A percentile compares a stretch with the other conserved stretches of the same genome.
These are phyloP conservation scores for Pinus tabuliformis DNA, from an alignment of 75 land plant species.

Conservation along the genomic window DNA sequence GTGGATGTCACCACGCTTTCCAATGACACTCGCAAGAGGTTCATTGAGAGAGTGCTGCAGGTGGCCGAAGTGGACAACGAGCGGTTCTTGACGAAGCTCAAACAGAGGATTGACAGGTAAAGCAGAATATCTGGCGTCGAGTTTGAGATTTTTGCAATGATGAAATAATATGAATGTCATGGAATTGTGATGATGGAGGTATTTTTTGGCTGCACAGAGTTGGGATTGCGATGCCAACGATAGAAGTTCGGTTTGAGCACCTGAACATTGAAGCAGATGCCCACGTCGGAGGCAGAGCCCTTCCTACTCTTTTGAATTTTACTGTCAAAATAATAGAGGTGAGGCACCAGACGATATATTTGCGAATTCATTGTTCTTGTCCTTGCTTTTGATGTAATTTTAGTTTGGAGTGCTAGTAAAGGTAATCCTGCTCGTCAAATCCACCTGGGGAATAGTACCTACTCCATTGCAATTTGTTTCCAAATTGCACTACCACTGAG, in stretches of 20 bases:
- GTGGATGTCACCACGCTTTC: conserved; percentile 43
- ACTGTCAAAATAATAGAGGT: conserved; percentile 41
- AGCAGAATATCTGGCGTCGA: not conserved
- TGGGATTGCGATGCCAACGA: conserved; percentile 67
- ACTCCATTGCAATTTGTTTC: not conserved
- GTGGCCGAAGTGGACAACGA: conserved; percentile 35
- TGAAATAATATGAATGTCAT: not conserved
- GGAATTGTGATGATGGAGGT: not conserved
- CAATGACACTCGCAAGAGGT: conserved; percentile 1
- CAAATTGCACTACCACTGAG: not conserved
- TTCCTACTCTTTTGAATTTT: conserved; percentile 61
- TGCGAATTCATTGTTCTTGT: not conserved
- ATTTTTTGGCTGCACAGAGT: conserved; percentile 40
- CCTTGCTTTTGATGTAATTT: not conserved
- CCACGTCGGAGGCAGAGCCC: conserved; percentile 56
- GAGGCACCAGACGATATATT: not conserved
- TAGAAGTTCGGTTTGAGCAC: conserved; percentile 77
- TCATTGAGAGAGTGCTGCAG: conserved; percentile 26
- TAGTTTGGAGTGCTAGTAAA: not conserved
- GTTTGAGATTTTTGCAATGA: not conserved
- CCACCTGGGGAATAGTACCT: too few species aligned
- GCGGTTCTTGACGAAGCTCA: conserved; percentile 24
- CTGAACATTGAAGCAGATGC: conserved; percentile 51
- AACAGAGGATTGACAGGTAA: conserved; percentile 37
- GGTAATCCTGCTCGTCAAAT: not conserved